Evolutionary conservation across 2,329 filamentous ascomycete species (phyloP).

Genomic region (Colletotrichum sp.): DNA sequence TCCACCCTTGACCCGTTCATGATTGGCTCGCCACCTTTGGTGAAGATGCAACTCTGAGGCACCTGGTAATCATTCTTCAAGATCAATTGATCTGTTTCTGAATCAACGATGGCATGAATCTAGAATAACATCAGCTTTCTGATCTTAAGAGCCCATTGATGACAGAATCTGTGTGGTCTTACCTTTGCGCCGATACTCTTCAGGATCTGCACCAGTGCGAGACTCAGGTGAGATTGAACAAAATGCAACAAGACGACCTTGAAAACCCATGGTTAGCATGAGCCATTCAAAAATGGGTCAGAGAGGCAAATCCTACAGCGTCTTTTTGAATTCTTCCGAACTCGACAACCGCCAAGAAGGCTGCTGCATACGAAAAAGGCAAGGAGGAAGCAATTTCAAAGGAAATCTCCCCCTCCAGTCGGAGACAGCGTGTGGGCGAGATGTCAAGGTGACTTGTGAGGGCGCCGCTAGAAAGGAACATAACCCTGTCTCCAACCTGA

Average conservation of each 20-base stretch:
- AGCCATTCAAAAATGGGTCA: background rate
- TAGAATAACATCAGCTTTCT: background rate
- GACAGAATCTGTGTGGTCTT: background rate
- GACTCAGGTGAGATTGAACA: background rate
- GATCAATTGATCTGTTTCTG: background rate
- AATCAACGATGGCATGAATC: background rate
- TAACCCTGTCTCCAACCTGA: background rate
- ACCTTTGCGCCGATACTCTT: background rate
- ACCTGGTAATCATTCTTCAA: background rate
- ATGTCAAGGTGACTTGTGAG: background rate
- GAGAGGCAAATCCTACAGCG: background rate
- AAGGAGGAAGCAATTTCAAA: conserved; percentile 40
- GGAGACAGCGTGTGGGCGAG: background rate
- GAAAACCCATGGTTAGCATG: background rate
- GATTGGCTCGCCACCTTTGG: background rate
- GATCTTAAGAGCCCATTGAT: background rate
- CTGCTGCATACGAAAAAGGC: conserved; percentile 37
- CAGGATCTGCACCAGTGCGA: background rate
- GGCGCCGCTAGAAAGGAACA: background rate
- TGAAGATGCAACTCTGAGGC: background rate
- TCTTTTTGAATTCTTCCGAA: conserved; percentile 17
- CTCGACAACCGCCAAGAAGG: conserved; percentile 33
- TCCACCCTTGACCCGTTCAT: background rate
- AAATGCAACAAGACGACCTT: background rate
- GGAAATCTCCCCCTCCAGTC: conserved; percentile 25